phyloP scores from a whole-genome alignment of 805 yeast genomes.

The Candida sithepensis region DNA sequence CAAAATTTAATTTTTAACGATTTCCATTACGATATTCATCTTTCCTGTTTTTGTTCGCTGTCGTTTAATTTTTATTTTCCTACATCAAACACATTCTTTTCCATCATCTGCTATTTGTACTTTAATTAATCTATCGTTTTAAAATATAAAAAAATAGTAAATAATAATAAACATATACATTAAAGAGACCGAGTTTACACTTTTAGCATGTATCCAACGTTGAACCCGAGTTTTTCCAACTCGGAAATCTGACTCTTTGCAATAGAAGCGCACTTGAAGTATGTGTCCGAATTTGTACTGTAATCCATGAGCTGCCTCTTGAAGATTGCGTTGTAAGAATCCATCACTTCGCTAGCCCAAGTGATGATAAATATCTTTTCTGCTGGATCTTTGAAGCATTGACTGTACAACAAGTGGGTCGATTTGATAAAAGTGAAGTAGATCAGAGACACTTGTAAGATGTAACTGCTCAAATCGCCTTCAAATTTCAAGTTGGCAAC shows the following conservation, averaged over 20 bases:
- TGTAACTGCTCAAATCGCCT: conserved; percentile 51
- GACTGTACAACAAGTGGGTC: conserved; percentile 52
- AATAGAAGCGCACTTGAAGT: conserved; percentile 51
- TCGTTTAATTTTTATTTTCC: not conserved
- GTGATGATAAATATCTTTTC: conserved; percentile 46
- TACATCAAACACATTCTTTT: not conserved
- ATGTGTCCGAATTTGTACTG: conserved; percentile 46
- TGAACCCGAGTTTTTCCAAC: conserved; percentile 64
- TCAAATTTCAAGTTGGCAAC: conserved; percentile 48
- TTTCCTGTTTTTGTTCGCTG: not conserved
- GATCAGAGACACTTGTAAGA: conserved; percentile 60
- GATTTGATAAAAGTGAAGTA: conserved; percentile 57
- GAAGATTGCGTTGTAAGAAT: conserved; percentile 54
- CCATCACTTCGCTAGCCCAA: conserved; percentile 70
- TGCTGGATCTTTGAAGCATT: conserved; percentile 38
- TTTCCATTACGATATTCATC: not conserved
- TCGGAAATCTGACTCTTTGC: conserved; percentile 56
- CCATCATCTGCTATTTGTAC: not conserved
- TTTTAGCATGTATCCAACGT: conserved; percentile 62
- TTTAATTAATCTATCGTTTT: not conserved
- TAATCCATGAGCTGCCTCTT: conserved; percentile 67
- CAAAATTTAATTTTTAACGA: not conserved
- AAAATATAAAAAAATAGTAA: not conserved
- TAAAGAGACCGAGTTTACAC: not conserved
- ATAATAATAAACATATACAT: too few relatives aligned